phyloP scores from a whole-genome alignment of 1,284 basidiomycete species.

The Vanrija sp. region DNA sequence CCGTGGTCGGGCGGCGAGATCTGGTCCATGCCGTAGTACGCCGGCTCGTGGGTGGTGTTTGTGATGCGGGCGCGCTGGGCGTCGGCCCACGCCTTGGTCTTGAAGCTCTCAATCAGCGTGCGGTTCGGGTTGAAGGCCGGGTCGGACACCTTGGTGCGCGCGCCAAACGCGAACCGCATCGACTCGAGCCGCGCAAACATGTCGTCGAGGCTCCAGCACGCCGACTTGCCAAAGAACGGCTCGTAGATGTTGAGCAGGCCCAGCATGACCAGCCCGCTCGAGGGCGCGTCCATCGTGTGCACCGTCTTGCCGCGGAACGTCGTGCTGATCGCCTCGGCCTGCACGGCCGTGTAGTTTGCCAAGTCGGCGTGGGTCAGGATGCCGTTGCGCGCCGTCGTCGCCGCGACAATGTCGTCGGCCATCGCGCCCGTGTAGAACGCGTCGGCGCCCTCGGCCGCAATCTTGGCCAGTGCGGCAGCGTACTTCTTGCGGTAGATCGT shows the following conservation, averaged over 20 bases:
- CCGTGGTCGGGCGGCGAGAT: slow-evolving; percentile 77
- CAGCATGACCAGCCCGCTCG: slow-evolving; percentile 47
- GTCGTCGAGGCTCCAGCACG: slow-evolving; percentile 1
- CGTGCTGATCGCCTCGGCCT: slow-evolving; percentile 60
- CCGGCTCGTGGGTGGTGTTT: slow-evolving; percentile 72
- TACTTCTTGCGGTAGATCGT: slow-evolving; percentile 18
- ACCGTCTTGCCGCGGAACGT: slow-evolving; percentile 71
- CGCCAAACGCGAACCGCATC: slow-evolving; percentile 51
- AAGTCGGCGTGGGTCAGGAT: slow-evolving; percentile 28
- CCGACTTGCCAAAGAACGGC: slow-evolving; percentile 1
- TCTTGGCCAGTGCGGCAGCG: slow-evolving; percentile 25
- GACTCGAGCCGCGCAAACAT: slow-evolving; percentile 51
- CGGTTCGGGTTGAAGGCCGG: slow-evolving; percentile 54
- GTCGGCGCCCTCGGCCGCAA: slow-evolving; percentile 24
- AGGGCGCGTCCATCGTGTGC: slow-evolving; percentile 77
- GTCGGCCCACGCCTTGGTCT: slow-evolving; percentile 66
- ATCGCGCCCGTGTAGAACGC: slow-evolving; percentile 25
- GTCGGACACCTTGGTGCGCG: slow-evolving; percentile 71
- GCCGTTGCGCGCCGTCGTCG: slow-evolving; percentile 14
- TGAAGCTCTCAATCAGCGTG: slow-evolving; percentile 60
- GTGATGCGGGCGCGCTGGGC: slow-evolving; percentile 51
- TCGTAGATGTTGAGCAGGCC: slow-evolving; percentile 42
- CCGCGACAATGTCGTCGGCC: slow-evolving; percentile 25
- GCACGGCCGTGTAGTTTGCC: slow-evolving; percentile 21
- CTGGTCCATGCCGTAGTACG: slow-evolving; percentile 78